These are phyloP conservation scores for Pneumocystis jirovecii DNA, from an alignment of 1,139 yeast species.

Conservation along the genomic window DNA sequence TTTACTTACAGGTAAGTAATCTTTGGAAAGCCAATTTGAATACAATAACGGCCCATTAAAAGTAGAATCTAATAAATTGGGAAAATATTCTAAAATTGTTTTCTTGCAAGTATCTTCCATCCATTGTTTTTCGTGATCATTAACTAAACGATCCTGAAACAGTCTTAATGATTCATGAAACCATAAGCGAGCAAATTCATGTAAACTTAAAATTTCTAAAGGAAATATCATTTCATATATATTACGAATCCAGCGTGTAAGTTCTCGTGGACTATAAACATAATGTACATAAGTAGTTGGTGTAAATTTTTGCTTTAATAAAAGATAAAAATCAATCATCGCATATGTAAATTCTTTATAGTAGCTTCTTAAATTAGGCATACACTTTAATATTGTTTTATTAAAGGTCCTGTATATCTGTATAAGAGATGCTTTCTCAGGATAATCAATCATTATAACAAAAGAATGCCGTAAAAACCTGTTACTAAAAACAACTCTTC, in stretches of 20 bases:
- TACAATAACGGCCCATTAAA: conserved; percentile 39
- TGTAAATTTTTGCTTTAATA: conserved; percentile 32
- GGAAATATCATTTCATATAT: conserved; percentile 41
- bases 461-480: conserved; percentile 58
- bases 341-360: conserved; percentile 42
- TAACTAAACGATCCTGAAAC: conserved; percentile 56
- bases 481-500: conserved; percentile 45
- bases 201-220: conserved; percentile 26
- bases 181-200: conserved; percentile 50
- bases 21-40: conserved; percentile 60
- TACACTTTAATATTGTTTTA: conserved; percentile 42
- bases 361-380: conserved; percentile 49
- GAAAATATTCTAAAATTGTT: conserved; percentile 33
- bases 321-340: conserved; percentile 48
- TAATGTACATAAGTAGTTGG: conserved; percentile 39
- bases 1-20: conserved; percentile 43
- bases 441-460: conserved; percentile 66
- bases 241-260: conserved; percentile 82
- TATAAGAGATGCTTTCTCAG: conserved; percentile 44
- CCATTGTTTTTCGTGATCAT: conserved; percentile 36
- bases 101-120: conserved; percentile 33
- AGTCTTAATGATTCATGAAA: conserved; percentile 68
- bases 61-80: conserved; percentile 29
- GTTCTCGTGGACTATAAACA: conserved; percentile 76
- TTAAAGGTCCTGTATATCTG: conserved; percentile 55